A percentile compares a stretch with the other conserved stretches of the same genome.
phyloP scores from a whole-genome alignment of 768 basidiomycete genomes.

The Fibroporia radiculosa region DNA sequence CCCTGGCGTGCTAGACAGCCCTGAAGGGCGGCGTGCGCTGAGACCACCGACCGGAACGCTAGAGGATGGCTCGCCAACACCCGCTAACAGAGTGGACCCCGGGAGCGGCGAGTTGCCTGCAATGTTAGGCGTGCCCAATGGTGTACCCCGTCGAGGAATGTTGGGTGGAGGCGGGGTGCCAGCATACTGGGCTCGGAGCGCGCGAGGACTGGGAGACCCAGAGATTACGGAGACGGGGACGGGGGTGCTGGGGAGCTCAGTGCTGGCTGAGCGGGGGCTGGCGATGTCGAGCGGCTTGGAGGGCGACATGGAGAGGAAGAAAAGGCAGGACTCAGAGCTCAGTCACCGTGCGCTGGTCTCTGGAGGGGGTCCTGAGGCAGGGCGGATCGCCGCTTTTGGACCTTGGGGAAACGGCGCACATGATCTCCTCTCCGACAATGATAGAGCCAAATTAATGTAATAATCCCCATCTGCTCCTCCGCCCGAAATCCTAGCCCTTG shows the following conservation, averaged over 20 bases:
- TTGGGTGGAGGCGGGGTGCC: slow-evolving; percentile 46
- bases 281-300: slow-evolving; percentile 17
- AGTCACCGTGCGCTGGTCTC: no score
- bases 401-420: no score
- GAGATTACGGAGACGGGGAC: slow-evolving; percentile 22
- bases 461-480: no score
- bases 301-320: slow-evolving; percentile 11
- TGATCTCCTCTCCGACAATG: no score
- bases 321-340: no score
- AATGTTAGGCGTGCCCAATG: slow-evolving; percentile 28
- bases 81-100: slow-evolving; percentile 7
- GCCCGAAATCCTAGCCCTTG: no score
- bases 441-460: no score
- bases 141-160: slow-evolving; percentile 52
- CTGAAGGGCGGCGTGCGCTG: slow-evolving; percentile 27
- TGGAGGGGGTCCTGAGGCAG: no score
- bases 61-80: slow-evolving; percentile 12
- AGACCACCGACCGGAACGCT: slow-evolving; percentile 29
- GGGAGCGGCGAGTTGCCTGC: slow-evolving; percentile 12
- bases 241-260: slow-evolving; percentile 7
- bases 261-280: slow-evolving; percentile 8
- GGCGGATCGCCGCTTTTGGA: no score
- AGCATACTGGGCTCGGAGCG: slow-evolving; percentile 57
- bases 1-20: slow-evolving; percentile 16
- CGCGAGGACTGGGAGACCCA: slow-evolving; percentile 59